phyloP scores from a whole-genome alignment of 1,284 basidiomycete genomes.

The Pisolithus thermaeus region DNA sequence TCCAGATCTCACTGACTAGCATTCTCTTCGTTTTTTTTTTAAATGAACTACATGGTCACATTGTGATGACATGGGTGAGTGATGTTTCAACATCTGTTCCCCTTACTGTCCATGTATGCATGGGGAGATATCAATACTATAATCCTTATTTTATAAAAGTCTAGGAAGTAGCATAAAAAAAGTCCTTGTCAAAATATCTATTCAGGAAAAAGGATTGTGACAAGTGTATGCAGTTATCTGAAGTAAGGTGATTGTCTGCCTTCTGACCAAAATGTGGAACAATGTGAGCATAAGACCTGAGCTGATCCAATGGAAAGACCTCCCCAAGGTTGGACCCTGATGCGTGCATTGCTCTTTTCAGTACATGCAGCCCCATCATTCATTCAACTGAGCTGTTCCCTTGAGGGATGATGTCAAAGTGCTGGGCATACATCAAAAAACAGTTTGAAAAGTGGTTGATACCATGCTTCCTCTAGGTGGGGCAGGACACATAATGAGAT shows the following conservation, averaged over 20 bases:
- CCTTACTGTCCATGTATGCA: too few relatives aligned
- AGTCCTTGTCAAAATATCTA: constrained; percentile 5
- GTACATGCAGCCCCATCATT: constrained; percentile 16
- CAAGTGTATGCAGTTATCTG: constrained; percentile 16
- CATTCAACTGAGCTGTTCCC: constrained; percentile 7
- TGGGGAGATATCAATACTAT: too few relatives aligned
- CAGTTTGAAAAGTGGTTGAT: not conserved
- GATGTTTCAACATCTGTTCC: too few relatives aligned
- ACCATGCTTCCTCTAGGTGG: not conserved
- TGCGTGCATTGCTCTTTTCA: constrained; percentile 16
- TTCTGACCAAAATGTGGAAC: constrained; percentile 20
- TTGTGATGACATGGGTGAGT: too few relatives aligned
- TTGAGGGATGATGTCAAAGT: constrained; percentile 19
- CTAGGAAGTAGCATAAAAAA: constrained; percentile 15
- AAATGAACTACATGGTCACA: too few relatives aligned
- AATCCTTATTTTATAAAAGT: too few relatives aligned
- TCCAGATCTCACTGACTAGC: too few relatives aligned
- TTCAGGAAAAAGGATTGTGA: constrained; percentile 22
- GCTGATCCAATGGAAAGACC: constrained; percentile 23
- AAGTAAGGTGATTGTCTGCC: constrained; percentile 19
- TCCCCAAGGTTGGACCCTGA: constrained; percentile 16
- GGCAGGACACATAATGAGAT: constrained; percentile 19
- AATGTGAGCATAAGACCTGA: constrained; percentile 19
- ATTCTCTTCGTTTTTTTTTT: too few relatives aligned
- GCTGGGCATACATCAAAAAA: constrained; percentile 9